Percentiles rank a stretch among this genome's conserved stretches.
Conservation (phyloP, 2,329 filamentous ascomycete genomes). For the Pochonia chlamydosporia region DNA sequence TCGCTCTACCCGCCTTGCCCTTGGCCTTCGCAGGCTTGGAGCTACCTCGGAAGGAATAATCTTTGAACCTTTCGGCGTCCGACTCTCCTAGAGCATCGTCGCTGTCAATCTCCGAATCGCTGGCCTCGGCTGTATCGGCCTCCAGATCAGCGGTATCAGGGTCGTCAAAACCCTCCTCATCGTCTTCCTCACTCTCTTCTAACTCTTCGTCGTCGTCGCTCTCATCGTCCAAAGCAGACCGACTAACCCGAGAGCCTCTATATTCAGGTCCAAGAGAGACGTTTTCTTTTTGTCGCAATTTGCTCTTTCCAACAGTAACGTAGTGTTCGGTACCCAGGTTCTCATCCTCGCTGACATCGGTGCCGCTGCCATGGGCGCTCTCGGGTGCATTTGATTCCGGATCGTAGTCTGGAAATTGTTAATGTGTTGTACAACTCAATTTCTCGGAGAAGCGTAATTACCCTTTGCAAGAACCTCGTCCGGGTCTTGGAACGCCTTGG, state of each 20-base stretch:
- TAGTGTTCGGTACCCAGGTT: constrained; percentile 80
- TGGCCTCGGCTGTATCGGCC: constrained; percentile 40
- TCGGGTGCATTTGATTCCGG: constrained; percentile 63
- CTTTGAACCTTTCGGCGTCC: constrained; percentile 76
- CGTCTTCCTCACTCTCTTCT: constrained; percentile 32
- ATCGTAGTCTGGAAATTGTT: constrained; percentile 61
- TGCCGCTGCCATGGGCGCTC: constrained; percentile 48
- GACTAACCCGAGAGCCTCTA: constrained; percentile 67
- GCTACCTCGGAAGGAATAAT: constrained; percentile 61
- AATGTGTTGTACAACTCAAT: neutral
- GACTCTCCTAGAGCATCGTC: constrained; percentile 73
- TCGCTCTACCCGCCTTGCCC: constrained; percentile 34
- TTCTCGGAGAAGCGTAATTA: constrained; percentile 24
- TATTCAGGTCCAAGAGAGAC: constrained; percentile 73
- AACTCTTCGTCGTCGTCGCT: constrained; percentile 38
- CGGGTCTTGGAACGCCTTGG: constrained; percentile 56
- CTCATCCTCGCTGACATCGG: constrained; percentile 42
- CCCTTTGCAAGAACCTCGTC: constrained; percentile 59
- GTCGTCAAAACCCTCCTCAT: constrained; percentile 50
- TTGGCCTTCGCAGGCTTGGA: constrained; percentile 38
- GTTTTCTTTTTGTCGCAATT: constrained; percentile 67
- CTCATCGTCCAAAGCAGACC: constrained; percentile 57
- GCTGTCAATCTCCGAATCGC: constrained; percentile 58
- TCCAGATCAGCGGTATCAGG: constrained; percentile 50
- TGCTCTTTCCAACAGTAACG: constrained; percentile 74